phyloP scores from a whole-genome alignment of 495 filamentous ascomycete genomes.

The Aspergillus indologenus region DNA sequence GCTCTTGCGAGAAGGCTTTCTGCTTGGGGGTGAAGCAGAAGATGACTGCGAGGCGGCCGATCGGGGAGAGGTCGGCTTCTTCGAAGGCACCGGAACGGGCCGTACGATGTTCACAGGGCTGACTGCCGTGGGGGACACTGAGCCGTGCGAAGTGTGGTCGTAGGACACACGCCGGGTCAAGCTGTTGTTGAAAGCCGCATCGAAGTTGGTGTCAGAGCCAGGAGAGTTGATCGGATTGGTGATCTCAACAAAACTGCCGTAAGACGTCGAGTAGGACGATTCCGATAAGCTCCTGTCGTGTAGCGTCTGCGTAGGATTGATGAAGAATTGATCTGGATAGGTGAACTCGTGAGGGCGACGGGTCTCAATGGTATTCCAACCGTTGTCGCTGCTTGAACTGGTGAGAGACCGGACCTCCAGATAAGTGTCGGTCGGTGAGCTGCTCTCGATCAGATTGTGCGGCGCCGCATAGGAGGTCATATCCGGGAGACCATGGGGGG shows the following conservation, averaged over 20 bases:
- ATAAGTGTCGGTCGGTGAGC: constrained; percentile 79
- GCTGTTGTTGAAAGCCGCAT: constrained; percentile 56
- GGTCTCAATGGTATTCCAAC: constrained; percentile 73
- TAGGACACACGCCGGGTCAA: constrained; percentile 32
- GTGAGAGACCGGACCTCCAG: constrained; percentile 78
- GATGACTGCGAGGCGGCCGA: constrained; percentile 57
- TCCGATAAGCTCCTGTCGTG: constrained; percentile 82
- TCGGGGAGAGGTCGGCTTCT: constrained; percentile 59
- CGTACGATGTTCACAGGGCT: constrained; percentile 68
- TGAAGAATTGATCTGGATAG: constrained; percentile 60
- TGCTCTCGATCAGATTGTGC: constrained; percentile 56
- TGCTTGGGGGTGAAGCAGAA: constrained; percentile 62
- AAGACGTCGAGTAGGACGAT: constrained; percentile 70
- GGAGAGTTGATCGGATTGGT: constrained; percentile 68
- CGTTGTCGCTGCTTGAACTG: constrained; percentile 76
- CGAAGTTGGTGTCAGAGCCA: constrained; percentile 61
- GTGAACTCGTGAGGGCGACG: constrained; percentile 52
- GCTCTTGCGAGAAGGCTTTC: constrained; percentile 70
- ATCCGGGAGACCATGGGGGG: constrained; percentile 51
- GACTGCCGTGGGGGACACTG: constrained; percentile 52
- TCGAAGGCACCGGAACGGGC: constrained; percentile 62
- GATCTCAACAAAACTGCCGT: constrained; percentile 81
- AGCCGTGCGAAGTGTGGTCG: constrained; percentile 41
- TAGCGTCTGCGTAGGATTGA: constrained; percentile 81
- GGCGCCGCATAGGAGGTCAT: constrained; percentile 45